These are phyloP conservation scores for Eimeria zaria DNA, from an alignment of 169 alveolate genomes.

Conservation along the genomic window DNA sequence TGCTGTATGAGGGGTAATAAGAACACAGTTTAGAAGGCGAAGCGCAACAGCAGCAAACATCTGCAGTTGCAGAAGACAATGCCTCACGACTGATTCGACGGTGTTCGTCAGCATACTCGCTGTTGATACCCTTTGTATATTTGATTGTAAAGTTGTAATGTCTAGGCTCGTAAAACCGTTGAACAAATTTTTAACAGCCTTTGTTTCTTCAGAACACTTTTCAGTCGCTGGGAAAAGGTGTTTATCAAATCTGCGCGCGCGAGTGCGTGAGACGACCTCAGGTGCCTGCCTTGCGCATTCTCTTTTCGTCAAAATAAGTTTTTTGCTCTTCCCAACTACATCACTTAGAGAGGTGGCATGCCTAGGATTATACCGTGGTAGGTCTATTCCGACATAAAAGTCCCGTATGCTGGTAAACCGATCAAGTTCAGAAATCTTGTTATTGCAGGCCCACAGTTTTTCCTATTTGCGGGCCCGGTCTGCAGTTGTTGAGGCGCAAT, in stretches of 20 bases:
- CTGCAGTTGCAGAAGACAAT: not conserved
- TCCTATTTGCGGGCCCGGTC: too few relatives aligned
- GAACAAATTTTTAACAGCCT: not conserved
- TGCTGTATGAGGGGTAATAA: not conserved
- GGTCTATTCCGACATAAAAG: too few relatives aligned
- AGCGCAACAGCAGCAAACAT: not conserved
- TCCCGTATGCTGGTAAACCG: not conserved
- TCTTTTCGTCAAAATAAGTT: not conserved
- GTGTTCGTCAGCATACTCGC: not conserved
- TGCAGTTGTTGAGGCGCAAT: too few relatives aligned
- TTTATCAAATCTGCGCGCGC: not conserved
- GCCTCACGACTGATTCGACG: not conserved
- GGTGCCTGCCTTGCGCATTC: not conserved
- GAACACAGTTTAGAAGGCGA: not conserved
- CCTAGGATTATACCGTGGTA: not conserved
- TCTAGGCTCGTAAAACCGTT: not conserved
- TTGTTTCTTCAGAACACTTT: not conserved
- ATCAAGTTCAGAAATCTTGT: not conserved
- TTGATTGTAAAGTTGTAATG: not conserved
- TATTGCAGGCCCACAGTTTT: too few relatives aligned
- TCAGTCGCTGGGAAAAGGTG: not conserved
- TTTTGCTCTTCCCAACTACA: not conserved
- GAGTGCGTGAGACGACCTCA: not conserved
- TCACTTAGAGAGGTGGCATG: not conserved
- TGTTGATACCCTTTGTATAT: not conserved